Conservation (phyloP, 257 asterid species). For the Solanum clarkiae region DNA sequence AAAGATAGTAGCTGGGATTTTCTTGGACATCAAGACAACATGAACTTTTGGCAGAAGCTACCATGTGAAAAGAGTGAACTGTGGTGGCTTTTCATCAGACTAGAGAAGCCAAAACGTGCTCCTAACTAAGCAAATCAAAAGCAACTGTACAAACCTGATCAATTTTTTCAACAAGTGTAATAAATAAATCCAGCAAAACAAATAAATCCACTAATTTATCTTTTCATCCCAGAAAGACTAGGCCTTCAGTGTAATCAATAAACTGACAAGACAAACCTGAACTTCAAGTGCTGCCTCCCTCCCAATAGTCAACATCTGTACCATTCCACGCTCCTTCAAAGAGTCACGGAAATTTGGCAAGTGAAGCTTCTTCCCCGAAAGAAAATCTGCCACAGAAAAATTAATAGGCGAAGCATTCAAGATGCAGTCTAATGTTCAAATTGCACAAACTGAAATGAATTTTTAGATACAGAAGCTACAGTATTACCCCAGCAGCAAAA, state of each 20-base stretch:
- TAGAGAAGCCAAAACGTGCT: background rate
- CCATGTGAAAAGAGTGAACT: background rate
- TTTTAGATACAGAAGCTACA: slow-evolving; percentile 76
- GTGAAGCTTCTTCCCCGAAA: slow-evolving; percentile 72
- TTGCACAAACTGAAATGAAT: slow-evolving; percentile 56
- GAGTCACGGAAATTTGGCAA: slow-evolving; percentile 92
- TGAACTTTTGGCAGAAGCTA: background rate
- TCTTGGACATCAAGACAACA: background rate
- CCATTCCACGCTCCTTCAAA: slow-evolving; percentile 75
- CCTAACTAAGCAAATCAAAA: background rate
- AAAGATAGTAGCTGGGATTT: background rate
- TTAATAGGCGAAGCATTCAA: slow-evolving; percentile 47
- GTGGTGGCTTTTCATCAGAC: background rate
- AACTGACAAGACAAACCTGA: slow-evolving; percentile 52
- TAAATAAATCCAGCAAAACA: background rate
- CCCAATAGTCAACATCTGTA: slow-evolving; percentile 94
- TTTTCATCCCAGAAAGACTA: background rate
- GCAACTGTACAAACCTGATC: background rate
- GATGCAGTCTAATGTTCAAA: slow-evolving; percentile 51
- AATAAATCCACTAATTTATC: background rate
- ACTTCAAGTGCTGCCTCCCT: slow-evolving; percentile 97
- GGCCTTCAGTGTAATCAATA: background rate
- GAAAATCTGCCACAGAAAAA: slow-evolving; percentile 87
- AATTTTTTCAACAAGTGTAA: background rate
- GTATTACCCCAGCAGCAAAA: slow-evolving; percentile 99